Evolutionary conservation across 2,329 filamentous ascomycete species (phyloP), one percentile per base, ranked within the genome.

Genomic region (Lasiodiplodia sp.): DNA sequence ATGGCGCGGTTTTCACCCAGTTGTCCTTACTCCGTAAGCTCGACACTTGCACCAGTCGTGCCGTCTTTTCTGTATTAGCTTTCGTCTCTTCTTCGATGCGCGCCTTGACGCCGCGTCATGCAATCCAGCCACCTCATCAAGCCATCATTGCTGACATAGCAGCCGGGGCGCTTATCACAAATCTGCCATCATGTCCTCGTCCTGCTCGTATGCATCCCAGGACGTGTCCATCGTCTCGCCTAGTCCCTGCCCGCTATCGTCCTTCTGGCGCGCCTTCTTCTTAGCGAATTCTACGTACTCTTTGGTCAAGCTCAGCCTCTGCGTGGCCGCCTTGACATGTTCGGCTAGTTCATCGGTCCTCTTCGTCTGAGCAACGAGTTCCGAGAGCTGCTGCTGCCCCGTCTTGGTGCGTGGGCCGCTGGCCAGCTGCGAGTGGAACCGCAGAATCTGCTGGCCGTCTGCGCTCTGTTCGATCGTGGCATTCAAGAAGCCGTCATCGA

Each of bases 241-340:
- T 73, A 18, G 69, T 66, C 74, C 73, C n/a, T 75, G 76, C 6
- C 72, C 72, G 28, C 71, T 71, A 38, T 74, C 73, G 65, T 81
- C 79, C 77, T 81, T 81, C 72, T 80, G 84, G 66, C 84, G 82
- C 25, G 44, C 40, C 69, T 80, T 71, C 70, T 82, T 86, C 73
- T 83, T 84, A 64, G 85, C 69, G 63, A 82, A 81, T 53, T 88
- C 86, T 38, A 89, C 79, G 72, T 87, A 88, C 74, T 90, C 88
- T 72, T 85, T 86, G 67, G 82, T 86, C 52, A 91, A 75, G 52
- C 85, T 86, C 62, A 90, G 74, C 21, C 84, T 85, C 66, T 84
- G 82, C 70, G 89, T 87, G 18, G 83, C 84, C 69, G 86, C 83
- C 71, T 83, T 82, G 55, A 89, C 81, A 71, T 85, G 83, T 25